Evolutionary conservation across 345 rosid species (phyloP), one percentile per base, ranked within the genome.

Genomic region (Geranium brycei): DNA sequence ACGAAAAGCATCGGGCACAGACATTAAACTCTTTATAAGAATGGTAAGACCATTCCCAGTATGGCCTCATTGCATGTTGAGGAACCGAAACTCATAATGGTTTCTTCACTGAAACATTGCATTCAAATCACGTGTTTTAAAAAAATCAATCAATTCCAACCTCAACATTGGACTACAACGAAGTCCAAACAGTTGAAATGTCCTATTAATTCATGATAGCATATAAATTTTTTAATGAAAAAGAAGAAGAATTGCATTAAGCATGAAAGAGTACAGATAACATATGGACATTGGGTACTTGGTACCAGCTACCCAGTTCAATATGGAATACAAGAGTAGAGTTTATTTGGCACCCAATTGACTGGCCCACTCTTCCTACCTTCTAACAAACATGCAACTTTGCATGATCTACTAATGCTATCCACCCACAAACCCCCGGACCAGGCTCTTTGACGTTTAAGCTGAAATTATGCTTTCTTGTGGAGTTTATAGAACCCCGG

Each of bases 1-100:
- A 73, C 19, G 65, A 31, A 38, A 66, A 71, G 17, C 17, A 17
- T 32, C 60, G 53, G 23, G 17, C 55, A 47, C 53, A 47, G 3
- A 47, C 14, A 47, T 8, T 8, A 47, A 47, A 47, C 4, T 32
- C 19, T 60, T 35, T 32, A 40, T 41, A 47, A 38, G n/a, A 14
- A 40, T 31, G 19, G 57, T 47, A 59, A 19, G 19, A 11, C 16
- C 15, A 19, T 23, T 19, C 31, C 31, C 5, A 8, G 19, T 31
- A 19, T 59, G 16, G 19, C 16, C 17, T 13, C 53, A 10, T 5
- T 10, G 8, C 6, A 1, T 10, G 11, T 1, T 10, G 53, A 47
- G 15, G 53, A 47, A 47, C 3, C 53, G 3, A 4, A 35, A 35
- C 41, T 35, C 28, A 38, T 47, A 47, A 47, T 47, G 53, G 53